Conservation (phyloP, 2,329 filamentous ascomycete genomes). For the Aspergillus sp. region DNA sequence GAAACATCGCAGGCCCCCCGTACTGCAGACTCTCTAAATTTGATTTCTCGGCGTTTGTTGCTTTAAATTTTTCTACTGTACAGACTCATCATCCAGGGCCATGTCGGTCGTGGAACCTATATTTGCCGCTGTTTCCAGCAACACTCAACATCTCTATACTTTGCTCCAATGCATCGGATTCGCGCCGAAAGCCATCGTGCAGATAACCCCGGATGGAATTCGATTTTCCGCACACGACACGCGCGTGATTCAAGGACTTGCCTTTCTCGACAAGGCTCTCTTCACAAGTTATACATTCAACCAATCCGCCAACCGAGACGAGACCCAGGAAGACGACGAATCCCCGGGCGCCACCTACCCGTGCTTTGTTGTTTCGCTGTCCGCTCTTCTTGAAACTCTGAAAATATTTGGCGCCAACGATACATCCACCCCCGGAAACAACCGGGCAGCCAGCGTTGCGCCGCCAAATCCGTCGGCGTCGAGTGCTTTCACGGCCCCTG, state of each 20-base stretch:
- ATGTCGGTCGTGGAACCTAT: constrained; percentile 39
- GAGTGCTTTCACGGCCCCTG: constrained; percentile 82
- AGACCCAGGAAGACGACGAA: constrained; percentile 39
- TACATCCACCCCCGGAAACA: constrained; percentile 42
- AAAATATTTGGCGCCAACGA: constrained; percentile 88
- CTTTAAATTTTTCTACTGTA: constrained; percentile 6
- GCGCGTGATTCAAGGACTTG: constrained; percentile 85
- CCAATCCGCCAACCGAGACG: constrained; percentile 30
- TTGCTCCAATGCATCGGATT: constrained; percentile 64
- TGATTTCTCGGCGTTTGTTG: constrained; percentile 11
- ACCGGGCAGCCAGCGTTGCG: constrained; percentile 29
- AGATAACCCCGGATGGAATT: constrained; percentile 81
- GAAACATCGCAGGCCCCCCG: constrained; percentile 28
- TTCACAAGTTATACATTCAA: constrained; percentile 83
- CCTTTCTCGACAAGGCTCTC: constrained; percentile 82
- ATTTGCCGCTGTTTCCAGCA: constrained; percentile 62
- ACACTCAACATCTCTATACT: constrained; percentile 59
- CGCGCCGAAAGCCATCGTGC: constrained; percentile 60
- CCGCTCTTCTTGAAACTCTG: constrained; percentile 85
- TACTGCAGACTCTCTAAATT: constrained; percentile 15
- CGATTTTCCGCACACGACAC: constrained; percentile 86
- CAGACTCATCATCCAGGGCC: constrained; percentile 5
- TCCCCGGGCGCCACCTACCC: constrained; percentile 48
- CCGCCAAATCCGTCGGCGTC: constrained; percentile 42
- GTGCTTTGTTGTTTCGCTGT: constrained; percentile 82